Percentiles rank a stretch among this genome's conserved stretches.
Evolutionary conservation across 495 filamentous ascomycete species (phyloP).

Genomic region (Ramalina peruviana): DNA sequence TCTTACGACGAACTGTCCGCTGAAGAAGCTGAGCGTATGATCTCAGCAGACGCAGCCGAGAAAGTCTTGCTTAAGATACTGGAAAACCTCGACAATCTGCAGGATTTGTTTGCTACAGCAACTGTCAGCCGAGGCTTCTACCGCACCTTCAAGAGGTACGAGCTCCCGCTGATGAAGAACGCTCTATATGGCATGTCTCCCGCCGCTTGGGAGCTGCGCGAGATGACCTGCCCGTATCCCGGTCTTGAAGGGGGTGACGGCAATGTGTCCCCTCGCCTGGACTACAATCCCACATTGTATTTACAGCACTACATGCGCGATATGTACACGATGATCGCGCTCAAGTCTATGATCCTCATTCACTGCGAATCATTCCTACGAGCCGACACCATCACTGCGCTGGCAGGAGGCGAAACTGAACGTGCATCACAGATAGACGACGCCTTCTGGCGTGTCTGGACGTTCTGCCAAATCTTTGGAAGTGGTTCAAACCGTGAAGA

Average conservation of each 20-base stretch:
- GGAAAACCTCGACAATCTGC: slow-evolving; percentile 32
- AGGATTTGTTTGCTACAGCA: slow-evolving; percentile 45
- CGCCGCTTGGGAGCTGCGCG: slow-evolving; percentile 52
- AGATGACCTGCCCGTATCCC: slow-evolving; percentile 44
- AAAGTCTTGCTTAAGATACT: slow-evolving; percentile 38
- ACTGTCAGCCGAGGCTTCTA: slow-evolving; percentile 45
- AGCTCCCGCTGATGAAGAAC: slow-evolving; percentile 41
- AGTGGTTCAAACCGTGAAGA: slow-evolving; percentile 43
- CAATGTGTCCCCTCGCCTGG: slow-evolving; percentile 34
- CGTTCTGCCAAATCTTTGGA: slow-evolving; percentile 55
- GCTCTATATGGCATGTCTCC: slow-evolving; percentile 42
- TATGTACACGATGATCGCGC: slow-evolving; percentile 41
- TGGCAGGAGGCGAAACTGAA: slow-evolving; percentile 34
- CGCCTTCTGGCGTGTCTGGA: slow-evolving; percentile 58
- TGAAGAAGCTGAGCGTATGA: slow-evolving; percentile 16
- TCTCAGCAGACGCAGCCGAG: slow-evolving; percentile 33
- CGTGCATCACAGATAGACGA: slow-evolving; percentile 44
- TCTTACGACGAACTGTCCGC: slow-evolving; percentile 7
- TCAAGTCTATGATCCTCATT: slow-evolving; percentile 46
- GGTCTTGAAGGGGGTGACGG: slow-evolving; percentile 30
- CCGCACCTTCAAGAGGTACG: slow-evolving; percentile 44
- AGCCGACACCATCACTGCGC: slow-evolving; percentile 40
- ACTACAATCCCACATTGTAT: slow-evolving; percentile 44
- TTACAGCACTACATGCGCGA: slow-evolving; percentile 42
- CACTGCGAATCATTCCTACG: slow-evolving; percentile 46